Evolutionary conservation across 2,329 filamentous ascomycete genomes (phyloP), one percentile per base, ranked within the genome.

Genomic region (Whalleya microplaca): DNA sequence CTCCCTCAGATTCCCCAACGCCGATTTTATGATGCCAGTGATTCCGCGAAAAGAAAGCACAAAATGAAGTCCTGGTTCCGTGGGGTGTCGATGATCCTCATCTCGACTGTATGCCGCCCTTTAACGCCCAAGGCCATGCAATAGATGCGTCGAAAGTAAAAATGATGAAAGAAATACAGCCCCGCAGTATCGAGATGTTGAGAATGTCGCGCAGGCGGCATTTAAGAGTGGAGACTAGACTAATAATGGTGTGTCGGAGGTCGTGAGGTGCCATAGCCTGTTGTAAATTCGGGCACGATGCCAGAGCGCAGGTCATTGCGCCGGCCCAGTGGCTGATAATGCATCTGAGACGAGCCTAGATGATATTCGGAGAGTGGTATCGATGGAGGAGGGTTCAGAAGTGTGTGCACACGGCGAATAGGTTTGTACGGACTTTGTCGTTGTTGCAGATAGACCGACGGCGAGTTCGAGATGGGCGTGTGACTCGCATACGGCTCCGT

Each of bases 401-500:
- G 83, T 0, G 92, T 96, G 65, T 95, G 92, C 56, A 97, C 91
- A 58, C 91, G 85, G 51, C 93, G 89, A 41, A 97, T 89, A 1
- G 94, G 94, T 62, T 92, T 90, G 75, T 98, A 98, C 2, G 95
- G 95, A 53, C 94, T 98, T 61, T 90, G 88, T 54, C 95, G 85
- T 71, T 96, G 91, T 68, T 91, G 89, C 40, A 97, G 80, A 74
- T 96, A 96, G 68, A 91, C 85, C 10, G 90, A 93, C 0, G 94
- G 94, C 29, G 95, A 98, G 62, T 95, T 84, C 29, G 90, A 88
- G 44, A 86, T 84, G 5, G 89, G 87, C 8, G 86, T 84, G 50
- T 86, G 82, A 44, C 80, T 77, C 6, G 77, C 78, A 51, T 83
- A 89, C 20, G 84, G 80, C 16, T 86, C 84, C n/a, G 81, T 82